Percentiles rank a stretch among this genome's conserved stretches.
phyloP scores from a whole-genome alignment of 768 basidiomycete genomes.

The Scleroderma citrinum region DNA sequence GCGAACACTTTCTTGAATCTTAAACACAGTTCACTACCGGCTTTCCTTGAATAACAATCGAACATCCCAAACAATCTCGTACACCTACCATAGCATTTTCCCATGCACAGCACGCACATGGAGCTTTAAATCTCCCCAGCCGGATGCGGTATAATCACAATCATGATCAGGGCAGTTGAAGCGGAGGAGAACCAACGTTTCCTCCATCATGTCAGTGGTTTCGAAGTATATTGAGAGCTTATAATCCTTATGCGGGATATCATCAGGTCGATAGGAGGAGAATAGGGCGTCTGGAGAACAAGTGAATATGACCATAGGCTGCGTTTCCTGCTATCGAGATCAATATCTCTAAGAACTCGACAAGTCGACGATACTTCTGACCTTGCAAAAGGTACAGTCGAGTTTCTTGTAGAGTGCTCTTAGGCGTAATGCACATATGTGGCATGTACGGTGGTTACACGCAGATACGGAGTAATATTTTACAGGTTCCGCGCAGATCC shows the following conservation, averaged over 20 bases:
- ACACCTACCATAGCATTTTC: slow-evolving; percentile 67
- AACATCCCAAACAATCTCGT: background rate
- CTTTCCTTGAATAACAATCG: background rate
- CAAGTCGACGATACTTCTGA: slow-evolving; percentile 25
- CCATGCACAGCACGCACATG: slow-evolving; percentile 76
- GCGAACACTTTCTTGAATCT: slow-evolving; percentile 89
- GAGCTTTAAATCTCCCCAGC: slow-evolving; percentile 86
- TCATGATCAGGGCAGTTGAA: slow-evolving; percentile 89
- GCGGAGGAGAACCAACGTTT: slow-evolving; percentile 81
- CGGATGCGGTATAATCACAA: slow-evolving; percentile 79
- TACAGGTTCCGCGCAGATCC: slow-evolving; percentile 93
- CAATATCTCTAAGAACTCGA: too few species aligned
- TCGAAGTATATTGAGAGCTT: slow-evolving; percentile 83
- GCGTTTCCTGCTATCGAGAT: slow-evolving; percentile 69
- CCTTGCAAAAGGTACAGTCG: slow-evolving; percentile 97
- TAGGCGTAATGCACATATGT: slow-evolving; percentile 84
- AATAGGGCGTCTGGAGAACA: slow-evolving; percentile 55
- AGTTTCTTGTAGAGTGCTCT: slow-evolving; percentile 89
- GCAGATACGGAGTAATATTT: slow-evolving; percentile 84
- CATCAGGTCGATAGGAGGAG: slow-evolving; percentile 48
- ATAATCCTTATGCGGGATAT: slow-evolving; percentile 58
- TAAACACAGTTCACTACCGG: slow-evolving; percentile 75
- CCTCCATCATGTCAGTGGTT: slow-evolving; percentile 91
- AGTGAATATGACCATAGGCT: slow-evolving; percentile 72
- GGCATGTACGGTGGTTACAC: slow-evolving; percentile 94